phyloP scores from a whole-genome alignment of 2,329 filamentous ascomycete species.

The Pseudocercospora crystallina region DNA sequence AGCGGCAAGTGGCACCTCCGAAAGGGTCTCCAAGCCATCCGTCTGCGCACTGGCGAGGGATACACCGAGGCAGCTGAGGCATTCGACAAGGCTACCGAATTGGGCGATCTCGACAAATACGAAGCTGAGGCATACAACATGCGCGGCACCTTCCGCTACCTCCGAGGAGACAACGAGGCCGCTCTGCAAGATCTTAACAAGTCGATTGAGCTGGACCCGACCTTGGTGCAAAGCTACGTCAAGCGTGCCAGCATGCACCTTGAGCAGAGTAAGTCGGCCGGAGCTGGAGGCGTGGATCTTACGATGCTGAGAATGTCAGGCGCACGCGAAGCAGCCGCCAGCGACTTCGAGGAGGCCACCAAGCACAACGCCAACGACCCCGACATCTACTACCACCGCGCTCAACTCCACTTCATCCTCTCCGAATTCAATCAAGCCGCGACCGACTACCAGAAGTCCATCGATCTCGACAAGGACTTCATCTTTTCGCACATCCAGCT shows the following conservation, averaged over 20 bases:
- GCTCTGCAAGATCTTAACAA: conserved; percentile 85
- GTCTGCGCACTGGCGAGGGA: conserved; percentile 82
- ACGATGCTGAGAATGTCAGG: conserved; percentile 51
- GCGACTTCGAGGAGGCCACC: conserved; percentile 84
- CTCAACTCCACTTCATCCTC: conserved; percentile 97
- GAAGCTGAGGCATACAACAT: conserved; percentile 95
- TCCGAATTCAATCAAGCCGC: conserved; percentile 89
- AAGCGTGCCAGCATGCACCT: conserved; percentile 98
- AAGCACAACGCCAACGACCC: conserved; percentile 84
- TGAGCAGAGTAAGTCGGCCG: conserved; percentile 68
- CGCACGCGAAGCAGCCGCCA: conserved; percentile 79
- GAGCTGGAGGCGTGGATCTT: conserved; percentile 12
- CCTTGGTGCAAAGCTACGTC: conserved; percentile 94
- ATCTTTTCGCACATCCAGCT: conserved; percentile 99
- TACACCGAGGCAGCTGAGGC: conserved; percentile 85
- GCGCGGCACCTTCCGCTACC: conserved; percentile 91
- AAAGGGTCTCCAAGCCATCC: conserved; percentile 76
- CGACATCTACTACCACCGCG: conserved; percentile 98
- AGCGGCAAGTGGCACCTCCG: conserved; percentile 84
- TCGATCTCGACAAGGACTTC: conserved; percentile 91
- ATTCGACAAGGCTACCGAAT: conserved; percentile 84
- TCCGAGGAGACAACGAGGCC: conserved; percentile 81
- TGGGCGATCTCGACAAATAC: conserved; percentile 74
- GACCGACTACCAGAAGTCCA: conserved; percentile 99
- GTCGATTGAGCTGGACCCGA: conserved; percentile 85